Base-by-base conservation (phyloP, 108 stramenopile species). In the Chaetoceros muelleri region DNA sequence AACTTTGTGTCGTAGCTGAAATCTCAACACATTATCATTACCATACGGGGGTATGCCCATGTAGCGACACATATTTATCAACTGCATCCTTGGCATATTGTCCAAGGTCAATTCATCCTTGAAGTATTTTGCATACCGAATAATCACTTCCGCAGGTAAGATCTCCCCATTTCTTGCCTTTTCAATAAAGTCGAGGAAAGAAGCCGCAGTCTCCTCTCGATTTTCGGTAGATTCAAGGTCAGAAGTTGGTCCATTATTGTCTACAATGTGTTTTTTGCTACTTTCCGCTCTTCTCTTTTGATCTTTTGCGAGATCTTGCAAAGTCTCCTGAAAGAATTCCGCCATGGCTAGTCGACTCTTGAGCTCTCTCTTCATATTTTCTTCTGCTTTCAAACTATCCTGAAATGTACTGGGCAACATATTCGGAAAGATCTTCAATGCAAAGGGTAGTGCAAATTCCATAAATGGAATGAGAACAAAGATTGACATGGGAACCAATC, bases 351-450 rank as follows among this genome's bases (percentile, higher is more conserved):
- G 76, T 22, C 98, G 74, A 51, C 85, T 79, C 65, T 96, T 74
- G 10, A 99, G 69, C 70, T 96, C 91, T 46, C 91, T 73, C 66
- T 98, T 98, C 94, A 96, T 85, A 48, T 82, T 94, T 69, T 98
- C 98, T 70, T 98, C 98, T 28, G 87, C 80, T 78, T 96, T 96
- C 52, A 96, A 60, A 24, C 76, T 79, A 76, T 93, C 94, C 75
- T 99, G 94, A 62, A 98, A 99, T n/a, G 96, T 97, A 22, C 90
- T 90, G 22, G 98, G 98, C 17, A 99, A 81, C 96, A 99, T 96
- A 75, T 97, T 96, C 23, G 98, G 98, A 67, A 98, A 99, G 23
- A 98, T 57, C 45, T 90, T 84, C 25, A 99, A 72, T 20, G 95
- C 96, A 73, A 99, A 81, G 3, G 98, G 98, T 24, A 99, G 71